These are phyloP conservation scores for Oryza meyeriana DNA, from an alignment of 176 grass and related monocot genomes.

Conservation along the genomic window DNA sequence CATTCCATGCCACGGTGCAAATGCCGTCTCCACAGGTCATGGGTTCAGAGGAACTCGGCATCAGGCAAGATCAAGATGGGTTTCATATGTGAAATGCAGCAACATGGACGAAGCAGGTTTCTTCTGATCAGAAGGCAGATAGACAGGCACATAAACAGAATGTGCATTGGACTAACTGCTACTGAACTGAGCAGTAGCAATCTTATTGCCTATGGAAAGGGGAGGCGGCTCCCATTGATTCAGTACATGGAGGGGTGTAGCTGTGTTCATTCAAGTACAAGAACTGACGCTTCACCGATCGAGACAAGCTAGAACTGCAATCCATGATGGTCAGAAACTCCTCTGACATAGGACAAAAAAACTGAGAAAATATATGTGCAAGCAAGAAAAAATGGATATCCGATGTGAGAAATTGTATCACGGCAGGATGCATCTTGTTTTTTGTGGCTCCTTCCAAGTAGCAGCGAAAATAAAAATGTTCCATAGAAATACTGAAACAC, in stretches of 20 bases:
- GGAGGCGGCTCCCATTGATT: neutral
- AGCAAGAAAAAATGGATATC: neutral
- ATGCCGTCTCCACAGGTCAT: neutral
- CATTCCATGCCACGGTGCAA: neutral
- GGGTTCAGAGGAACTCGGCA: neutral
- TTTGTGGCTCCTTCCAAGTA: neutral
- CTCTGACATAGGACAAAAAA: neutral
- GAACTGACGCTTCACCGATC: neutral
- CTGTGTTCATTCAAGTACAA: neutral
- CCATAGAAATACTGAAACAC: neutral
- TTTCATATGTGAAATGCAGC: conserved; percentile 31
- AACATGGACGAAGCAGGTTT: neutral
- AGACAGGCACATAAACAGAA: neutral
- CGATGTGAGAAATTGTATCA: neutral
- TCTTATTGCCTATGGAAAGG: neutral
- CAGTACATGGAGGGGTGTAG: neutral
- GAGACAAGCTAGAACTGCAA: neutral
- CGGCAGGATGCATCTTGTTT: neutral
- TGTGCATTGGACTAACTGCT: neutral
- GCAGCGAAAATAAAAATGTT: neutral
- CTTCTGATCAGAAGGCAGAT: neutral
- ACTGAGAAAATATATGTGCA: neutral
- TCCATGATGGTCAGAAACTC: neutral
- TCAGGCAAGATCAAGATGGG: conserved; percentile 7
- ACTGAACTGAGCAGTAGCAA: neutral